Evolutionary conservation across 192 early-diverging fungal genomes (phyloP).

Genomic region (Coemansia sp.): DNA sequence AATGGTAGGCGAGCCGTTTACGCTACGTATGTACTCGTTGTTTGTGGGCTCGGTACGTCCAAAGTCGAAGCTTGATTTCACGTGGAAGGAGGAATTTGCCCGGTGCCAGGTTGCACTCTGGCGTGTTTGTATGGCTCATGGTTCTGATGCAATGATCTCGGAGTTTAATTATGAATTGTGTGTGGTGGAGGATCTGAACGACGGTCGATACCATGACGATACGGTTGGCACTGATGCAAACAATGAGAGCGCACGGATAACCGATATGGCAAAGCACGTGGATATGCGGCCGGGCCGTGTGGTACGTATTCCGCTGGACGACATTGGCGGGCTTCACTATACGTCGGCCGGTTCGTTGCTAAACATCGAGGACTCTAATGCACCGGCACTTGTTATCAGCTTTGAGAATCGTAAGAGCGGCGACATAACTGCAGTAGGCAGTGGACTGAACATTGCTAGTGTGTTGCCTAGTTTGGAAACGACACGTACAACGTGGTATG

Average conservation of each 20-base stretch:
- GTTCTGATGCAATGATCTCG: neutral
- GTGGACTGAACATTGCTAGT: neutral
- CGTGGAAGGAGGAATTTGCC: conserved; percentile 80
- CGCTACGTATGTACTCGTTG: conserved; percentile 64
- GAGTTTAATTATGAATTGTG: conserved; percentile 58
- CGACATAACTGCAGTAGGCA: neutral
- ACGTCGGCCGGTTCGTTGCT: conserved; percentile 69
- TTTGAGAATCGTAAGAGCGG: conserved; percentile 23
- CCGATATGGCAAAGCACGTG: conserved; percentile 1
- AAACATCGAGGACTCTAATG: conserved; percentile 70
- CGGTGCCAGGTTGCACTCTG: conserved; percentile 52
- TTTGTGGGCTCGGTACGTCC: conserved; percentile 66
- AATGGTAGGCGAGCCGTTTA: conserved; percentile 51
- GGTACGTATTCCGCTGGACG: conserved; percentile 46
- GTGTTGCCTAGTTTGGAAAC: neutral
- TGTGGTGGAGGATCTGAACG: conserved; percentile 66
- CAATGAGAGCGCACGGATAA: conserved; percentile 16
- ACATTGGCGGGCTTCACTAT: conserved; percentile 66
- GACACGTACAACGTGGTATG: conserved; percentile 19
- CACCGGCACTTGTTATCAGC: conserved; percentile 72
- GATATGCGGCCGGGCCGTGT: conserved; percentile 13
- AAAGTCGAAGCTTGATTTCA: conserved; percentile 61
- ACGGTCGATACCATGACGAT: conserved; percentile 74
- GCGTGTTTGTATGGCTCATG: conserved; percentile 12
- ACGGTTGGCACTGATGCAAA: neutral